Evolutionary conservation across 140 eudicot species (phyloP).

Genomic region (Artemisia princeps): DNA sequence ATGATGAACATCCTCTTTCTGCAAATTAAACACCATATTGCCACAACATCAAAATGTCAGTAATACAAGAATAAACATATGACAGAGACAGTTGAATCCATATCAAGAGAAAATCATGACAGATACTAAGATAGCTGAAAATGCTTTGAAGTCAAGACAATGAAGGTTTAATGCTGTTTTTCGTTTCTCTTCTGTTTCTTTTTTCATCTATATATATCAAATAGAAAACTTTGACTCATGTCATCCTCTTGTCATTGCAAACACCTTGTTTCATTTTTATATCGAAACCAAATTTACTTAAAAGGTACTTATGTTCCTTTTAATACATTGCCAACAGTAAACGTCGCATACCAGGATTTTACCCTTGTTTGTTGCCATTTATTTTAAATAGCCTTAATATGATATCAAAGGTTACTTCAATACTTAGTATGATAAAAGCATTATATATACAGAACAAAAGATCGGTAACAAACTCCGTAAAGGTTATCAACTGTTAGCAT

Average conservation of each 20-base stretch:
- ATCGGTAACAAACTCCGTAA: background rate
- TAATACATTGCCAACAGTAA: too few species aligned
- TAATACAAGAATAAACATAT: background rate
- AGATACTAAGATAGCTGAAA: background rate
- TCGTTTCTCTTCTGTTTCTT: background rate
- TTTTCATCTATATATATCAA: background rate
- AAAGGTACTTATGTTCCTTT: too few species aligned
- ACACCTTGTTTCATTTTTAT: background rate
- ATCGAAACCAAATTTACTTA: too few species aligned
- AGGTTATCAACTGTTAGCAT: background rate
- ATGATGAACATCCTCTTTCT: slow-evolving; percentile 99
- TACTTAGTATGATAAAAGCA: background rate
- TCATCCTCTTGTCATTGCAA: background rate
- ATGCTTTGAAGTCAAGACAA: background rate
- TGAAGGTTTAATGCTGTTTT: background rate
- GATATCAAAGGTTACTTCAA: too few species aligned
- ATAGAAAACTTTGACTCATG: background rate
- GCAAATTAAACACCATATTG: slow-evolving; percentile 30
- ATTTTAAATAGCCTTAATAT: too few species aligned
- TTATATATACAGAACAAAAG: background rate
- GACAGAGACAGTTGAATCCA: background rate
- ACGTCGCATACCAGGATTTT: too few species aligned
- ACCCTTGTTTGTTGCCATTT: too few species aligned
- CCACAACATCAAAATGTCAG: slow-evolving; percentile 20
- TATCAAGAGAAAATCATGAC: slow-evolving; percentile 10